Evolutionary conservation across 2,329 filamentous ascomycete species (phyloP).

Genomic region (Ascochyta lentis): DNA sequence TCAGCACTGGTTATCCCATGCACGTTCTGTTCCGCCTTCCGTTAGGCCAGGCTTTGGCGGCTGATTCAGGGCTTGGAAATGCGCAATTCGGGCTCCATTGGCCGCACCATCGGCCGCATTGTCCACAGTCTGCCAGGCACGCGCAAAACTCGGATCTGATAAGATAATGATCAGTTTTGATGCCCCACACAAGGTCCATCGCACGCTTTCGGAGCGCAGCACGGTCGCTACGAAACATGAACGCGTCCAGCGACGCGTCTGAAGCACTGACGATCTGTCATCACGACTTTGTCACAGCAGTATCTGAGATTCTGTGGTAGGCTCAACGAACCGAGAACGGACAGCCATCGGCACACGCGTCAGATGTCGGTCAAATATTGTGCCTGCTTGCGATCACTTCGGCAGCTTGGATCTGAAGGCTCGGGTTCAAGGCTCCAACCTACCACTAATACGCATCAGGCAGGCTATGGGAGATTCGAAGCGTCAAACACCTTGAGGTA

Average conservation of each 20-base stretch:
- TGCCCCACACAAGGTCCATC: not conserved
- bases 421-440: not conserved
- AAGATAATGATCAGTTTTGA: slow-evolving; percentile 26
- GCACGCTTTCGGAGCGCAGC: not conserved
- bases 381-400: not conserved
- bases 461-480: not conserved
- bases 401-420: not conserved
- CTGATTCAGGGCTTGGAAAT: slow-evolving; percentile 44
- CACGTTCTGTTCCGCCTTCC: slow-evolving; percentile 32
- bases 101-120: slow-evolving; percentile 24
- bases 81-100: slow-evolving; percentile 24
- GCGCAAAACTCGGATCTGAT: slow-evolving; percentile 34
- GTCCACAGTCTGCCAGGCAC: slow-evolving; percentile 22
- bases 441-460: not conserved
- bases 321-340: not conserved
- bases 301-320: not conserved
- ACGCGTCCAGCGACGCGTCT: slow-evolving; percentile 14
- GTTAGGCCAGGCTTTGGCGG: slow-evolving; percentile 34
- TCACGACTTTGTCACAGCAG: not conserved
- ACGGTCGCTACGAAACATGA: not conserved
- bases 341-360: not conserved
- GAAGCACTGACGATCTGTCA: slow-evolving; percentile 1
- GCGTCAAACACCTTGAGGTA: not conserved
- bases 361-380: not conserved
- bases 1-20: slow-evolving; percentile 26